Evolutionary conservation across 306 rosid species (phyloP).

Genomic region (Hippophae gyantsensis): DNA sequence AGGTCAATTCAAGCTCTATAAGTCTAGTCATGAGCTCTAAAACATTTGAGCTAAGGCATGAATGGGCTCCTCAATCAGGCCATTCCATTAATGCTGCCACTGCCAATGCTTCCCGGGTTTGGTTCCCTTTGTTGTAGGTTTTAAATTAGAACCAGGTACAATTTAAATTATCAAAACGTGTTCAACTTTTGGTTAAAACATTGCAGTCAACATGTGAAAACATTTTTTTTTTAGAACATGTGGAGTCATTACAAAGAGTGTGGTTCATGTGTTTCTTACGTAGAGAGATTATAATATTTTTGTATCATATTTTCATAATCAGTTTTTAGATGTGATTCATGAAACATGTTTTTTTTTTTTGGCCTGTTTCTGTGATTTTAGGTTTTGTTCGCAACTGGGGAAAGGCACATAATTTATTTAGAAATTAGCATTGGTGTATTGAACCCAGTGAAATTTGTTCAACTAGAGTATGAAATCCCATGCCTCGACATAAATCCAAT

Average conservation of each 20-base stretch:
- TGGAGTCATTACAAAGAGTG: too few species aligned
- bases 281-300: too few species aligned
- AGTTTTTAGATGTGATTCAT: too few species aligned
- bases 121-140: slow-evolving; percentile 8
- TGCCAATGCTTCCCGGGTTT: slow-evolving; percentile 92
- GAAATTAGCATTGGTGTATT: slow-evolving; percentile 79
- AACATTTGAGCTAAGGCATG: slow-evolving; percentile 61
- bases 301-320: too few species aligned
- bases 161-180: too few species aligned
- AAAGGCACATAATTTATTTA: slow-evolving; percentile 76
- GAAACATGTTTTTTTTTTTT: too few species aligned
- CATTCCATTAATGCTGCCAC: slow-evolving; percentile 87
- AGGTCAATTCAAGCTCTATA: slow-evolving; percentile 79
- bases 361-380: slow-evolving; percentile 20
- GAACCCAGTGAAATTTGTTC: slow-evolving; percentile 50
- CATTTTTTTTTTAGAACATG: too few species aligned
- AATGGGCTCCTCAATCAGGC: slow-evolving; percentile 81
- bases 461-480: slow-evolving; percentile 84
- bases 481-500: slow-evolving; percentile 96
- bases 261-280: too few species aligned
- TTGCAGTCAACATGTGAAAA: too few species aligned
- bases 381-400: slow-evolving; percentile 98
- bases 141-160: neutral
- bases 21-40: slow-evolving; percentile 82
- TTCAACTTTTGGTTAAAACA: neutral